A percentile compares a stretch with the other conserved stretches of the same genome.
These are phyloP conservation scores for Wickerhamomyces sp. DNA, from an alignment of 1,139 yeast genomes.

Conservation along the genomic window DNA sequence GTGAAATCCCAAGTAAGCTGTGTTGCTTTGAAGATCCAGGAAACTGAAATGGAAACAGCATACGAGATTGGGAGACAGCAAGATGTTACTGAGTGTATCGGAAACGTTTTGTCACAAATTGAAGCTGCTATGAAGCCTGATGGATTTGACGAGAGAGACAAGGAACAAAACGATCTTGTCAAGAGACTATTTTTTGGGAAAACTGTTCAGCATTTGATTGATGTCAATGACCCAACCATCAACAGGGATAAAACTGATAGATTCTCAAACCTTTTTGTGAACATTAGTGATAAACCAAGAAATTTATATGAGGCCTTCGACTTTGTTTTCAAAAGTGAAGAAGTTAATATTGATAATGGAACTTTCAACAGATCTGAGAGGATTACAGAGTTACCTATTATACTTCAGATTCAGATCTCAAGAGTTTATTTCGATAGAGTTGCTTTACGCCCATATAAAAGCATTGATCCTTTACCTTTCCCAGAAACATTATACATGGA, in stretches of 20 bases:
- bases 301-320: conserved; percentile 90
- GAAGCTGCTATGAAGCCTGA: conserved; percentile 84
- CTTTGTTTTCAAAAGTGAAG: conserved; percentile 70
- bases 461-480: conserved; percentile 77
- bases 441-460: conserved; percentile 70
- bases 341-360: conserved; percentile 65
- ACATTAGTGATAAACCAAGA: conserved; percentile 82
- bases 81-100: conserved; percentile 96
- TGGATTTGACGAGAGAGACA: conserved; percentile 53
- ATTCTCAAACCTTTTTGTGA: conserved; percentile 75
- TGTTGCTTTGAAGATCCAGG: conserved; percentile 40
- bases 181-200: conserved; percentile 79
- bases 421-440: conserved; percentile 86
- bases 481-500: conserved; percentile 77
- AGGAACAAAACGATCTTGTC: conserved; percentile 77
- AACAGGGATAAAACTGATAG: conserved; percentile 66
- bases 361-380: conserved; percentile 69
- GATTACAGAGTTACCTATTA: conserved; percentile 66
- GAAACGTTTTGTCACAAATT: conserved; percentile 85
- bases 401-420: conserved; percentile 88
- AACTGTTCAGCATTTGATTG: conserved; percentile 50
- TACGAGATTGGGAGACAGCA: conserved; percentile 88
- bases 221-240: conserved; percentile 26
- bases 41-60: conserved; percentile 65
- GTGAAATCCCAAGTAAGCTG: conserved; percentile 6